A percentile compares a stretch with the other conserved stretches of the same genome.
phyloP scores from a whole-genome alignment of 2,329 filamentous ascomycete genomes.

The Fusarium aywerte region DNA sequence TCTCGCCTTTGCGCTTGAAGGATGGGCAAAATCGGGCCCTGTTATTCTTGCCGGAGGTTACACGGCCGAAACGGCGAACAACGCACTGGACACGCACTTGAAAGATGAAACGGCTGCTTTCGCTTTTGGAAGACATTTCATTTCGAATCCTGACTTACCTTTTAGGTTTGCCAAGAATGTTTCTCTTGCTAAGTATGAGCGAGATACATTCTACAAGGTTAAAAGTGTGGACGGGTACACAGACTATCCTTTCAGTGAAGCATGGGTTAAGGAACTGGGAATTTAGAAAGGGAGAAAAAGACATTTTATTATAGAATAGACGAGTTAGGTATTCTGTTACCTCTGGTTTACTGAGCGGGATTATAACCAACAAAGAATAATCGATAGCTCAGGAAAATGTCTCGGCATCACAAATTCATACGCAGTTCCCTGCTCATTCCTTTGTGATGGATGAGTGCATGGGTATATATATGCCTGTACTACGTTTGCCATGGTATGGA shows the following conservation, averaged over 20 bases:
- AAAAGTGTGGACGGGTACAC: conserved; percentile 38
- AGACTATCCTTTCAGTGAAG: conserved; percentile 41
- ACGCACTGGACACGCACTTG: conserved; percentile 45
- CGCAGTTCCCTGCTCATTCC: neutral
- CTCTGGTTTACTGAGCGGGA: too few species aligned
- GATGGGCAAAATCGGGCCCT: conserved; percentile 45
- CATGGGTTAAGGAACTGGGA: neutral
- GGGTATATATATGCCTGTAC: too few species aligned
- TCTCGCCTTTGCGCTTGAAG: conserved; percentile 47
- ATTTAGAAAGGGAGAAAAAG: neutral
- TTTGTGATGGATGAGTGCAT: neutral
- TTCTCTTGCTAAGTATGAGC: conserved; percentile 42
- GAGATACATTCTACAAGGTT: conserved; percentile 45
- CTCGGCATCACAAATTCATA: neutral
- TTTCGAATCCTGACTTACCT: conserved; percentile 43
- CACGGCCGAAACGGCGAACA: conserved; percentile 39
- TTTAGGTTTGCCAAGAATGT: conserved; percentile 38
- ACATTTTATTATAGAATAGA: neutral
- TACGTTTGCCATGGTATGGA: too few species aligned
- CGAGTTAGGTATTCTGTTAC: neutral
- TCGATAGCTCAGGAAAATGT: too few species aligned
- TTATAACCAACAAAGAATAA: too few species aligned
- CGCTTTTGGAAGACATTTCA: conserved; percentile 47
- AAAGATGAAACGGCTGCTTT: conserved; percentile 47
- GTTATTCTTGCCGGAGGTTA: conserved; percentile 52